Percentiles rank a stretch among this genome's conserved stretches.
Evolutionary conservation across 768 basidiomycete genomes (phyloP).

Genomic region (Pleurotus sapidus): DNA sequence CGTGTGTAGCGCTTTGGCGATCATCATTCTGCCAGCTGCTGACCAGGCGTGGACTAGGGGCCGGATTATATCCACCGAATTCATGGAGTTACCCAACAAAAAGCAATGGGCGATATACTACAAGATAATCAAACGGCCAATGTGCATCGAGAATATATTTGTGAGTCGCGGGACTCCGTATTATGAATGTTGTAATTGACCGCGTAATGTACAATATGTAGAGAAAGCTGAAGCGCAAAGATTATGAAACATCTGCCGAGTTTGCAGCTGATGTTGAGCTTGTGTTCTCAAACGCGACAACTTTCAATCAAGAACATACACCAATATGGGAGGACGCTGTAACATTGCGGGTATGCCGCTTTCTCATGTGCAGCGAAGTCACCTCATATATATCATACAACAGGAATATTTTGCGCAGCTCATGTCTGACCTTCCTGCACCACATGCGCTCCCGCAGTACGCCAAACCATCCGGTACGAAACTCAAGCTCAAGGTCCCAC

Average conservation of each 20-base stretch:
- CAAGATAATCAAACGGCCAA: constrained; percentile 73
- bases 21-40: neutral
- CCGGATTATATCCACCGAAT: constrained; percentile 64
- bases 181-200: neutral
- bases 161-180: constrained; percentile 40
- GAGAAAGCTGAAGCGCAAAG: constrained; percentile 81
- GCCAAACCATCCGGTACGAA: constrained; percentile 52
- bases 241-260: constrained; percentile 62
- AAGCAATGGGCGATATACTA: constrained; percentile 82
- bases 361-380: constrained; percentile 6
- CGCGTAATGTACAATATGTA: constrained; percentile 26
- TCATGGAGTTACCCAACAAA: constrained; percentile 82
- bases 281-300: constrained; percentile 85
- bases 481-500: constrained; percentile 72
- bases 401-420: constrained; percentile 74
- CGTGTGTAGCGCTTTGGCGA: constrained; percentile 40
- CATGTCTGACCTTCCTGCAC: constrained; percentile 75
- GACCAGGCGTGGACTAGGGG: constrained; percentile 40
- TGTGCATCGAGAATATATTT: constrained; percentile 73
- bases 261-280: constrained; percentile 88
- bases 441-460: constrained; percentile 63
- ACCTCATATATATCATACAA: constrained; percentile 7
- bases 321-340: constrained; percentile 80
- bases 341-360: constrained; percentile 48
- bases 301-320: constrained; percentile 86